Percentiles rank a stretch among this genome's conserved stretches.
Evolutionary conservation across 2,329 filamentous ascomycete genomes (phyloP).

Genomic region (Fusarium phyllophilum): DNA sequence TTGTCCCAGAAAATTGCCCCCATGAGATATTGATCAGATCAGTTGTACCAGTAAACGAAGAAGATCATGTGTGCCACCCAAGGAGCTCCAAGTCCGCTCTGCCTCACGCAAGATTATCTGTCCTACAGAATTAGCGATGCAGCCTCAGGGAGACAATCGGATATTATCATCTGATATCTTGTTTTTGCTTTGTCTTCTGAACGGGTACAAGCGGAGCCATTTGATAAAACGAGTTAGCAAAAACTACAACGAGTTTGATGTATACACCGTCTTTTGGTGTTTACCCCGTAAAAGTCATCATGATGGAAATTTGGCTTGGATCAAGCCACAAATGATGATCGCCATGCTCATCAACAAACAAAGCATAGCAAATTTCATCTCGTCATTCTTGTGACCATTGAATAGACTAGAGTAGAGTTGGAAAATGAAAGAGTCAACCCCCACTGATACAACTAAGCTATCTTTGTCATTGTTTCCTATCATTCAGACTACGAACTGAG

Average conservation of each 20-base stretch:
- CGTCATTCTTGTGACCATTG: constrained; percentile 9
- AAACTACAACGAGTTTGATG: neutral
- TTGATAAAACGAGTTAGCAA: neutral
- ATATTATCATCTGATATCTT: constrained; percentile 2
- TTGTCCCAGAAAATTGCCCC: neutral
- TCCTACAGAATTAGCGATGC: neutral
- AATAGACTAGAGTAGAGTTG: neutral
- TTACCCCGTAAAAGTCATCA: neutral
- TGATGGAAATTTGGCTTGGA: neutral
- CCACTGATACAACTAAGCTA: constrained; percentile 22
- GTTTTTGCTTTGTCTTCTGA: neutral
- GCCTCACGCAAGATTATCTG: neutral
- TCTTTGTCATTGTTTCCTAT: constrained; percentile 39
- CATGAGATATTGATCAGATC: constrained; percentile 15
- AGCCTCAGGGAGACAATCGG: neutral
- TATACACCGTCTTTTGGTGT: constrained; percentile 36
- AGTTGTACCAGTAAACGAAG: neutral
- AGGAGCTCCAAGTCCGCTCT: constrained; percentile 26
- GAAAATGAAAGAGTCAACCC: neutral
- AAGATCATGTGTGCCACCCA: constrained; percentile 7
- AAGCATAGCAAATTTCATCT: constrained; percentile 18
- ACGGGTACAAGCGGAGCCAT: neutral
- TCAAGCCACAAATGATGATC: constrained; percentile 22
- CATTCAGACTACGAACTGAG: constrained; percentile 12
- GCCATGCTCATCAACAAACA: neutral